phyloP scores from a whole-genome alignment of 2,329 filamentous ascomycete species.

The Aspergillus spinulosporus region DNA sequence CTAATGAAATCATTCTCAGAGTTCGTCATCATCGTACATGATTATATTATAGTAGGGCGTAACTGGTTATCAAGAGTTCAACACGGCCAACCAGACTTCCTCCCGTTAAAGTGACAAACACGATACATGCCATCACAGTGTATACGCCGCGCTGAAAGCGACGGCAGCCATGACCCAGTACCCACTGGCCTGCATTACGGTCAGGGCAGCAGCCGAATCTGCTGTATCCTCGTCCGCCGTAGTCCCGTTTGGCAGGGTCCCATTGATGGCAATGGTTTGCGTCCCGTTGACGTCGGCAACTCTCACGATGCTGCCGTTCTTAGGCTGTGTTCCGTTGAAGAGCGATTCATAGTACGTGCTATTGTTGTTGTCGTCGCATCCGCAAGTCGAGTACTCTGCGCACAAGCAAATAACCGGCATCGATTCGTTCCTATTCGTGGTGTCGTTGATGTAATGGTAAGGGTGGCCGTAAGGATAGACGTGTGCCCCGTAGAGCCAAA shows the following conservation, averaged over 20 bases:
- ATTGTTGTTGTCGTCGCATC: slow-evolving; percentile 54
- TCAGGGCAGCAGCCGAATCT: slow-evolving; percentile 22
- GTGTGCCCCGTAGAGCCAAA: slow-evolving; percentile 59
- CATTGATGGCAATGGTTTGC: slow-evolving; percentile 49
- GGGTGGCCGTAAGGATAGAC: slow-evolving; percentile 55
- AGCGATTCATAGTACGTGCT: slow-evolving; percentile 19
- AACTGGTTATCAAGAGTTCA: slow-evolving; percentile 10
- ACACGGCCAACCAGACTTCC: slow-evolving; percentile 9
- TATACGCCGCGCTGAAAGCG: slow-evolving; percentile 37
- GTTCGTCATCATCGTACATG: too few species aligned
- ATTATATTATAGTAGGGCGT: background rate
- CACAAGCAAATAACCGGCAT: slow-evolving; percentile 60
- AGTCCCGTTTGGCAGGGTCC: slow-evolving; percentile 48
- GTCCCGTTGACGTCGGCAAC: slow-evolving; percentile 46
- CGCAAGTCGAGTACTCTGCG: slow-evolving; percentile 54
- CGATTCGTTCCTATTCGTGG: slow-evolving; percentile 49
- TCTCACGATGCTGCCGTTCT: slow-evolving; percentile 28
- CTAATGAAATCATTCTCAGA: too few species aligned
- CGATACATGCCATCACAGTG: slow-evolving; percentile 21
- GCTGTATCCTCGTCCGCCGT: slow-evolving; percentile 37
- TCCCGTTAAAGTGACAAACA: background rate
- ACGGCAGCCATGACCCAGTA: slow-evolving; percentile 46
- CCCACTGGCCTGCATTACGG: slow-evolving; percentile 38
- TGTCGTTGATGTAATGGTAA: slow-evolving; percentile 50
- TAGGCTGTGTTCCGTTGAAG: slow-evolving; percentile 35